phyloP scores from a whole-genome alignment of 805 yeast species.

The Vanderwaltozyma verrucispora region DNA sequence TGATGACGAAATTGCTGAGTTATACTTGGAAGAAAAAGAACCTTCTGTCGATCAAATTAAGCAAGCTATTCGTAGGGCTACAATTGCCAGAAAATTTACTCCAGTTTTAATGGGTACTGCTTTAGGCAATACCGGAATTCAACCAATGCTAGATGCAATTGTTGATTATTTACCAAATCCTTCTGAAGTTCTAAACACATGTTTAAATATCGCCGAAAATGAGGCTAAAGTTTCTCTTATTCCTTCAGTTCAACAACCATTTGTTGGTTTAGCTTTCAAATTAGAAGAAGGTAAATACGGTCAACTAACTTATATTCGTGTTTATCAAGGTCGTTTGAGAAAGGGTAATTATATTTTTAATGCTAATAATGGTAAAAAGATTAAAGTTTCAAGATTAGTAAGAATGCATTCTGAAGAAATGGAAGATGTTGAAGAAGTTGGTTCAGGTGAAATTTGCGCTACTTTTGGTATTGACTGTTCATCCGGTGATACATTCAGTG shows the following conservation, averaged over 20 bases:
- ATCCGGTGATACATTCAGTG: conserved; percentile 96
- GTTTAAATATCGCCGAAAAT: conserved; percentile 57
- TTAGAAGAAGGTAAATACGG: conserved; percentile 98
- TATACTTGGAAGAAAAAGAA: conserved; percentile 80
- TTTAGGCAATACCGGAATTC: conserved; percentile 90
- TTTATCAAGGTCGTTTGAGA: conserved; percentile 89
- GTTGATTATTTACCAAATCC: conserved; percentile 96
- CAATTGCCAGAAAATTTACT: conserved; percentile 90
- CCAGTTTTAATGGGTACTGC: conserved; percentile 99
- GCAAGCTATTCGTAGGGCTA: conserved; percentile 85
- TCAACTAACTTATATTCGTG: conserved; percentile 92
- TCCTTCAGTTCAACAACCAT: conserved; percentile 67
- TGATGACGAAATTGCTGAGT: conserved; percentile 93
- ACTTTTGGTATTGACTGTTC: conserved; percentile 98
- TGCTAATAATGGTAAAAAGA: conserved; percentile 84
- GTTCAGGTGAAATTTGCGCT: conserved; percentile 98
- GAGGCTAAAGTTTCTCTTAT: conserved; percentile 64
- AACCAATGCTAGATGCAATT: conserved; percentile 90
- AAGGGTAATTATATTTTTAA: conserved; percentile 86
- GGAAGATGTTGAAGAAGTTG: conserved; percentile 95
- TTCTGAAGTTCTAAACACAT: conserved; percentile 82
- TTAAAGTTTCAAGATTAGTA: conserved; percentile 86
- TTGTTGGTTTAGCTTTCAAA: conserved; percentile 97
- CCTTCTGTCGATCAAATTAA: conserved; percentile 80
- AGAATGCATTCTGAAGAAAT: conserved; percentile 98